Evolutionary conservation across 192 early-diverging fungal species (phyloP).

Genomic region (Backusella liffmaniae): DNA sequence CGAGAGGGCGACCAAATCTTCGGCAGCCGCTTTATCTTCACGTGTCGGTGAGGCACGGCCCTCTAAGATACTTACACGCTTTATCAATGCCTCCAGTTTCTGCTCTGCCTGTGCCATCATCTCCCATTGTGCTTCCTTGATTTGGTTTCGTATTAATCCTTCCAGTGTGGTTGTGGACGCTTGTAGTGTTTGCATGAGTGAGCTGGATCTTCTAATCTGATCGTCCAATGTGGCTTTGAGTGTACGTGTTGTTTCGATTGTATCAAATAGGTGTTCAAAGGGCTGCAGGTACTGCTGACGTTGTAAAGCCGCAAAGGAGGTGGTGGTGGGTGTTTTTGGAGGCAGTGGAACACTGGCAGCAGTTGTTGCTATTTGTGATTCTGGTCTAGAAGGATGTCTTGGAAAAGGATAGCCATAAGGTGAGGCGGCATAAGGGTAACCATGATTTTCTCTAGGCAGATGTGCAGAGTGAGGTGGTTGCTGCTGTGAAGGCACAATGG

Average conservation of each 20-base stretch:
- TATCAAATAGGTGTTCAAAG: conserved; percentile 55
- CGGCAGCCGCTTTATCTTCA: conserved; percentile 4
- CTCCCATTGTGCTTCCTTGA: conserved; percentile 71
- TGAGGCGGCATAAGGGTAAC: background rate
- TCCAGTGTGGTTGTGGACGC: conserved; percentile 75
- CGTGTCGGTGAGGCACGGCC: background rate
- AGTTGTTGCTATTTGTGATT: conserved; percentile 12
- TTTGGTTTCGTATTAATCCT: conserved; percentile 69
- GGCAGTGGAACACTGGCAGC: conserved; percentile 31
- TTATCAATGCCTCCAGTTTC: conserved; percentile 33
- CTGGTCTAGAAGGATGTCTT: background rate
- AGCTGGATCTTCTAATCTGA: conserved; percentile 68
- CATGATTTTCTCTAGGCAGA: background rate
- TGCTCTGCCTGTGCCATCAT: conserved; percentile 51
- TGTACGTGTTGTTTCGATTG: conserved; percentile 56
- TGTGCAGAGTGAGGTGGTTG: conserved; percentile 2
- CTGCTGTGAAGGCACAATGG: conserved; percentile 40
- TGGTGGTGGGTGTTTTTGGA: conserved; percentile 53
- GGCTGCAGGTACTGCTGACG: conserved; percentile 55
- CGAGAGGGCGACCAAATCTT: background rate
- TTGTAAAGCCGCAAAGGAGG: conserved; percentile 39
- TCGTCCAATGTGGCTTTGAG: conserved; percentile 71
- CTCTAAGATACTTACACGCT: conserved; percentile 21
- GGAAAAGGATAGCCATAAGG: background rate
- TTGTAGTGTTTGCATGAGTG: conserved; percentile 75